These are phyloP conservation scores for Inosperma sp. DNA, from an alignment of 768 basidiomycete species.

Conservation along the genomic window DNA sequence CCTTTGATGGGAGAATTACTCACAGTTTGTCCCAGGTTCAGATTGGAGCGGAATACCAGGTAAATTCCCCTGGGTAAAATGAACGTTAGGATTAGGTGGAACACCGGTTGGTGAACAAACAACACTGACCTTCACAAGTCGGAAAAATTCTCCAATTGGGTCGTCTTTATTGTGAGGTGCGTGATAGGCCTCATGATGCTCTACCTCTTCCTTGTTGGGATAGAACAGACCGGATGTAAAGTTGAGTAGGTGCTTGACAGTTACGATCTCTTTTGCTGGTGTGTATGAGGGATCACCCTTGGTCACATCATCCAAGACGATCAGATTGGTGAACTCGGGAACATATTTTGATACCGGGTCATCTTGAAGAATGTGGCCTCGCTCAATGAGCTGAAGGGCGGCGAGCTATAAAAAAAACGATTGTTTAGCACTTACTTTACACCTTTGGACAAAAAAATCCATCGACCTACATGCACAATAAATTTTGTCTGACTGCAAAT, in stretches of 20 bases:
- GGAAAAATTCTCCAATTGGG: constrained; percentile 15
- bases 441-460: too few species aligned
- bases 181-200: constrained; percentile 8
- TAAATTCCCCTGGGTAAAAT: constrained; percentile 19
- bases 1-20: neutral
- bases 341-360: constrained; percentile 26
- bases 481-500: constrained; percentile 34
- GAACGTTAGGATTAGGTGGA: neutral
- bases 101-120: neutral
- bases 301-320: constrained; percentile 17
- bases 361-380: constrained; percentile 26
- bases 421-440: neutral
- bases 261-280: constrained; percentile 18
- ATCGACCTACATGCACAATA: constrained; percentile 21
- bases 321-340: constrained; percentile 28
- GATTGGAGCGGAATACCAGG: constrained; percentile 22
- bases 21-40: constrained; percentile 30
- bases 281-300: constrained; percentile 7
- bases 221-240: constrained; percentile 24
- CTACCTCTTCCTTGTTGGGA: neutral
- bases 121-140: constrained; percentile 15
- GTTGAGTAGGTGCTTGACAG: constrained; percentile 20
- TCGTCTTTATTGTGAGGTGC: constrained; percentile 15
- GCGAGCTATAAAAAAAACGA: constrained; percentile 27
- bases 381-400: constrained; percentile 32